These are phyloP conservation scores for Xylaria venustula DNA, from an alignment of 495 filamentous ascomycete species.

Conservation along the genomic window DNA sequence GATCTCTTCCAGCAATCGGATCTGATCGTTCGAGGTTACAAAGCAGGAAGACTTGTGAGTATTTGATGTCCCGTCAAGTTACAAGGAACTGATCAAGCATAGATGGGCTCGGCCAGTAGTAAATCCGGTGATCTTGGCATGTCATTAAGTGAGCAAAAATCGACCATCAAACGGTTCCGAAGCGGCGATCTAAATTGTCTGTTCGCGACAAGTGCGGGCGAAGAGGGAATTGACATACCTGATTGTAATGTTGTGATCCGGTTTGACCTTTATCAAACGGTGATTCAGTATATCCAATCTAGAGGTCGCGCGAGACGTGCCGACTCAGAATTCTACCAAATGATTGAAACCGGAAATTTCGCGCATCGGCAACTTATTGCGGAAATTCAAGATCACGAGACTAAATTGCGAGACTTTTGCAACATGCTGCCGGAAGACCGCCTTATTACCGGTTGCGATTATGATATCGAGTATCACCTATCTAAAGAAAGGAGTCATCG, in stretches of 20 bases:
- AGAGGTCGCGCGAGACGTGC: slow-evolving; percentile 80
- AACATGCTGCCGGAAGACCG: slow-evolving; percentile 72
- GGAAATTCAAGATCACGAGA: slow-evolving; percentile 55
- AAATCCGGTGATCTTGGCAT: slow-evolving; percentile 37
- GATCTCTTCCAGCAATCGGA: slow-evolving; percentile 58
- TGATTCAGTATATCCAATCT: slow-evolving; percentile 96
- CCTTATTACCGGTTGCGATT: slow-evolving; percentile 61
- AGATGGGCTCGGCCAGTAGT: slow-evolving; percentile 39
- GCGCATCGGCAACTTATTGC: slow-evolving; percentile 54
- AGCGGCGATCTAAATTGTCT: slow-evolving; percentile 83
- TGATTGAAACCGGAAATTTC: slow-evolving; percentile 69
- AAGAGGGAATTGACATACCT: slow-evolving; percentile 94
- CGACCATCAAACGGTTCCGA: slow-evolving; percentile 74
- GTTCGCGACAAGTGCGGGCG: slow-evolving; percentile 87
- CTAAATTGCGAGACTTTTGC: slow-evolving; percentile 72
- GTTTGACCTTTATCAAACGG: slow-evolving; percentile 85
- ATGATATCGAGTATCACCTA: slow-evolving; percentile 54
- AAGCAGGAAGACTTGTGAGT: slow-evolving; percentile 67
- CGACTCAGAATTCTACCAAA: slow-evolving; percentile 78
- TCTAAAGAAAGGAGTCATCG: slow-evolving; percentile 54
- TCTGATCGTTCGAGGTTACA: slow-evolving; percentile 58
- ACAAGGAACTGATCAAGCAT: background rate
- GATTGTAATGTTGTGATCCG: slow-evolving; percentile 89
- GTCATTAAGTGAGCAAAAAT: slow-evolving; percentile 71
- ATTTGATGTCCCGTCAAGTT: background rate